These are phyloP conservation scores for Rhodomyrtus psidioides DNA, from an alignment of 441 rosid genomes.

Conservation along the genomic window DNA sequence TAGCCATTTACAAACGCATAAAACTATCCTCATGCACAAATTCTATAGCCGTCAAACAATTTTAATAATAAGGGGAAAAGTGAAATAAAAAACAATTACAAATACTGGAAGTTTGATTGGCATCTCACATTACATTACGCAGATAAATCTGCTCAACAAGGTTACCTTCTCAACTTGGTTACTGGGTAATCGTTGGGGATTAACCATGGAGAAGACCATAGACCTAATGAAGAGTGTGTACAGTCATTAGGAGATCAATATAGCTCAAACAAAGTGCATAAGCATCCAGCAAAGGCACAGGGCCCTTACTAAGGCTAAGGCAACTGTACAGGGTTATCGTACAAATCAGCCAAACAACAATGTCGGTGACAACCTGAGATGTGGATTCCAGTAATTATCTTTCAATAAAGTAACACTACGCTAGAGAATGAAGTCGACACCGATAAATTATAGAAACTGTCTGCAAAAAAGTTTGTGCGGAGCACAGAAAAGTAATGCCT, in stretches of 20 bases:
- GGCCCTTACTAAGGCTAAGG: neutral
- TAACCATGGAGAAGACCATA: conserved; percentile 30
- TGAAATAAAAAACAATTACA: neutral
- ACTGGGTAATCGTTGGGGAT: conserved; percentile 34
- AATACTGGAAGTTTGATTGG: neutral
- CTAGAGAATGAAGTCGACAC: neutral
- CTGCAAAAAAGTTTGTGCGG: neutral
- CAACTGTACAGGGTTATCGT: neutral
- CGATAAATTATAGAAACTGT: neutral
- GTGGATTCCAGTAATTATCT: neutral
- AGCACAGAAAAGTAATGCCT: neutral
- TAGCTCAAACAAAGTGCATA: neutral
- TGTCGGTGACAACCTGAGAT: neutral
- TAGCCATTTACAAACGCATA: neutral
- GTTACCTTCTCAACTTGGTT: conserved; percentile 59
- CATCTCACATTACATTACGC: neutral
- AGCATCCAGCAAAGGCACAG: neutral
- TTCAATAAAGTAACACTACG: neutral
- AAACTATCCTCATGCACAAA: neutral
- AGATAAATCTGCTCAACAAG: neutral
- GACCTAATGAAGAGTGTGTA: conserved; percentile 31
- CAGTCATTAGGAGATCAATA: neutral
- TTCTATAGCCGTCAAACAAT: neutral
- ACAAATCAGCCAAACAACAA: neutral
- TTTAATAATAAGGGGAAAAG: neutral